A percentile compares a stretch with the other conserved stretches of the same genome.
These are phyloP conservation scores for Pseudevernia furfuracea DNA, from an alignment of 495 filamentous ascomycete genomes.

Conservation along the genomic window DNA sequence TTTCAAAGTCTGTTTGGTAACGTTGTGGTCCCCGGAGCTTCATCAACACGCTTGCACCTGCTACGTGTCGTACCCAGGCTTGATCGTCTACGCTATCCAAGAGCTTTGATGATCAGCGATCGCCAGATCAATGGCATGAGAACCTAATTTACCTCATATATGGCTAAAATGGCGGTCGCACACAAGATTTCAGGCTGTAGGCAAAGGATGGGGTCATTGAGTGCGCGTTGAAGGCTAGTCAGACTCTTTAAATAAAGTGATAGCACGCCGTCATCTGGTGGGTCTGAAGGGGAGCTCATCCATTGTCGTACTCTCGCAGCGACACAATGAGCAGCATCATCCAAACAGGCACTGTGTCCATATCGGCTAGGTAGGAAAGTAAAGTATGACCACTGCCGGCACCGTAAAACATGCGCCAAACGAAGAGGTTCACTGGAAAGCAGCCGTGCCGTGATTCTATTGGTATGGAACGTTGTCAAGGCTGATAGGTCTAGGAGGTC, in stretches of 20 bases:
- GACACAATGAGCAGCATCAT: constrained; percentile 31
- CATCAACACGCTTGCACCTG: constrained; percentile 31
- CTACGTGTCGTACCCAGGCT: constrained; percentile 31
- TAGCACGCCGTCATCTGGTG: constrained; percentile 22
- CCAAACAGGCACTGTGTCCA: constrained; percentile 30
- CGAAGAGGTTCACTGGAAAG: constrained; percentile 24
- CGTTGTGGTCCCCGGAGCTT: constrained; percentile 31
- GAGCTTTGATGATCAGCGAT: constrained; percentile 15
- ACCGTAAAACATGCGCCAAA: constrained; percentile 22
- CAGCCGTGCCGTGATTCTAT: constrained; percentile 20
- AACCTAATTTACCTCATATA: constrained; percentile 29
- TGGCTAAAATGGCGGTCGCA: constrained; percentile 31
- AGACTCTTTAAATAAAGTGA: constrained; percentile 32
- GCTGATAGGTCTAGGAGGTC: constrained; percentile 29
- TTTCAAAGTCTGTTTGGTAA: constrained; percentile 34
- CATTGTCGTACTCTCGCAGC: constrained; percentile 30
- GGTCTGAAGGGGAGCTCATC: constrained; percentile 16
- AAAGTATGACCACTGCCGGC: constrained; percentile 29
- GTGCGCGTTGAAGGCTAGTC: constrained; percentile 30
- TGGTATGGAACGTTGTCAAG: constrained; percentile 26
- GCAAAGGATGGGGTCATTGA: constrained; percentile 26
- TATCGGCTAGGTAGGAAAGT: constrained; percentile 31
- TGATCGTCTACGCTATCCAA: constrained; percentile 22
- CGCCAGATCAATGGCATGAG: not conserved
- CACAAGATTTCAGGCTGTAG: constrained; percentile 31